Evolutionary conservation across 352 stramenopile genomes (phyloP).

Genomic region (Labyrinthula sp.): DNA sequence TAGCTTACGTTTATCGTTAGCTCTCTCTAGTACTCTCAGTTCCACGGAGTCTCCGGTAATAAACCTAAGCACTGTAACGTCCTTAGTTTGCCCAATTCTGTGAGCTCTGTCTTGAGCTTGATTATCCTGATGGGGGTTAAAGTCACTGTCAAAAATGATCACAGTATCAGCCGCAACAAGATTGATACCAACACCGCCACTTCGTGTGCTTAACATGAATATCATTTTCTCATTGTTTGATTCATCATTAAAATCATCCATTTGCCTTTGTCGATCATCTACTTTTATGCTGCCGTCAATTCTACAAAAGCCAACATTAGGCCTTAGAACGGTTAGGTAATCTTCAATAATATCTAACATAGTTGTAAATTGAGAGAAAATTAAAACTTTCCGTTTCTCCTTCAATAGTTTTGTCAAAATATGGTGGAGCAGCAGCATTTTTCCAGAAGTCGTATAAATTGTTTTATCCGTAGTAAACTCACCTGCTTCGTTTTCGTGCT

Average conservation of each 20-base stretch:
- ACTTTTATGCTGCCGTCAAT: constrained; percentile 85
- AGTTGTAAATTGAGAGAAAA: constrained; percentile 94
- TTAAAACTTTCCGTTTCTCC: constrained; percentile 84
- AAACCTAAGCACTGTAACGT: constrained; percentile 75
- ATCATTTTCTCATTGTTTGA: constrained; percentile 52
- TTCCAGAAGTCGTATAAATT: constrained; percentile 57
- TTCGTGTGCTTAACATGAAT: constrained; percentile 87
- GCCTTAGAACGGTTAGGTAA: constrained; percentile 48
- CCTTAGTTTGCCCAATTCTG: constrained; percentile 49
- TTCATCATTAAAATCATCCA: constrained; percentile 85
- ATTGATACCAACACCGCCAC: constrained; percentile 88
- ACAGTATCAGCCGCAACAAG: constrained; percentile 91
- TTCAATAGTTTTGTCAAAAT: constrained; percentile 78
- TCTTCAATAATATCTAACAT: constrained; percentile 76
- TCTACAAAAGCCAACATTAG: constrained; percentile 53
- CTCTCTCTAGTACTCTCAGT: constrained; percentile 68
- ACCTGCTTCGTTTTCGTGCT: constrained; percentile 3
- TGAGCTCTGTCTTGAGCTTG: constrained; percentile 68
- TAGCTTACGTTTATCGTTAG: constrained; percentile 64
- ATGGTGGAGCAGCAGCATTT: constrained; percentile 85
- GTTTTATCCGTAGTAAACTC: constrained; percentile 38
- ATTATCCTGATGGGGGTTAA: constrained; percentile 88
- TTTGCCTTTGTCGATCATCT: constrained; percentile 80
- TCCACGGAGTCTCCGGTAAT: constrained; percentile 88
- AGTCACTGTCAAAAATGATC: constrained; percentile 98